Base-by-base conservation (phyloP, 1,139 yeast species). In the Kodamaea anthophila region DNA sequence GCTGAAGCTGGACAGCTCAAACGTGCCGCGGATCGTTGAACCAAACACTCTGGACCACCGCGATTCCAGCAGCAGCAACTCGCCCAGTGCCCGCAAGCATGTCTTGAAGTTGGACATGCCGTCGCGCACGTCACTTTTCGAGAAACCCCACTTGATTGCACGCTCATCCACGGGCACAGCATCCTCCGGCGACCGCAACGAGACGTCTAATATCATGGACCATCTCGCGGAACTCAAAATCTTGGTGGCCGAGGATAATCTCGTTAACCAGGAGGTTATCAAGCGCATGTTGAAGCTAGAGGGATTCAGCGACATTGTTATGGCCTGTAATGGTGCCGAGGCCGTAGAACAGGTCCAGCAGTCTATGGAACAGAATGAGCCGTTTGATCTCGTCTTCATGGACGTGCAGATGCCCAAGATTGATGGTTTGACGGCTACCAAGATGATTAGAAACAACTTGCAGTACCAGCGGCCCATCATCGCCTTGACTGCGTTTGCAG, bases 341-440 rank as follows among this genome's bases (percentile, higher is more conserved):
- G 96, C 94, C 0, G 76, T 85, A 24, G 76, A 74, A 15, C 60
- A 65, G 31, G 78, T 84, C 2, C 68, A 71, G 39, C 68, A 66
- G 21, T 64, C 78, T 4, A 59, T 65, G 32, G 66, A 58, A 11
- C 46, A 47, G 10, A 53, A 58, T 15, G 53, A 51, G n/a, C 44
- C 53, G 14, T 86, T 68, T 51, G 91, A 84, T 46, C 58, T 91
- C 32, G 74, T 91, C 5, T 83, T 91, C 48, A 88, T 91, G 97
- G 98, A 91, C 57, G 86, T 91, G 30, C 96, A 87, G 54, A 91
- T 91, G 98, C 98, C 97, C 3, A 77, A 74, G 43, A 69, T 85
- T 42, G 94, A 87, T 52, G 98, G 98, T 2, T 58, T 88, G 25
- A 65, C 76, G 18, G 94, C 97, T 1, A 85, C 96, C 0, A 72